phyloP scores from a whole-genome alignment of 129 eudicot species.

The Saussurea involucrata region DNA sequence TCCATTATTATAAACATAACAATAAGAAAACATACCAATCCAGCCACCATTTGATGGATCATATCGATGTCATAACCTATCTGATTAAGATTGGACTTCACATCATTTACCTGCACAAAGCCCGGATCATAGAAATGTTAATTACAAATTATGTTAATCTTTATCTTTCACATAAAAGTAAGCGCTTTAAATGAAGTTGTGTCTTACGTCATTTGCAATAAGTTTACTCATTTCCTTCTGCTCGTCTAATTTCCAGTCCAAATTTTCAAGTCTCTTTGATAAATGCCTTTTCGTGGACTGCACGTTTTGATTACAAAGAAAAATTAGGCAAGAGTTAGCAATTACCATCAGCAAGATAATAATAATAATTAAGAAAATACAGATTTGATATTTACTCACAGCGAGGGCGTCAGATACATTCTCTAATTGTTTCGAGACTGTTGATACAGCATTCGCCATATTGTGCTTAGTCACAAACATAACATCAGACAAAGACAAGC shows the following conservation, averaged over 20 bases:
- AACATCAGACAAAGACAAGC: slow-evolving; percentile 79
- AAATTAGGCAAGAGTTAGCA: slow-evolving; percentile 3
- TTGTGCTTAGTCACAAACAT: slow-evolving; percentile 90
- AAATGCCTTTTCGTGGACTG: slow-evolving; percentile 83
- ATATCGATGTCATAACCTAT: slow-evolving; percentile 68
- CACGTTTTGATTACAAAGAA: slow-evolving; percentile 6
- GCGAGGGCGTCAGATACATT: slow-evolving; percentile 70
- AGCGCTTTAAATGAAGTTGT: neutral
- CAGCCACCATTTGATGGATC: slow-evolving; percentile 70
- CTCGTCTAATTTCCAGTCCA: slow-evolving; percentile 93
- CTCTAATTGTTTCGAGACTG: slow-evolving; percentile 88
- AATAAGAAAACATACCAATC: slow-evolving; percentile 53
- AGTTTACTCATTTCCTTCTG: slow-evolving; percentile 68
- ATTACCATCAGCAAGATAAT: neutral
- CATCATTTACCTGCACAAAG: slow-evolving; percentile 65
- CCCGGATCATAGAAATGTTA: neutral
- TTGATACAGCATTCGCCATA: slow-evolving; percentile 88
- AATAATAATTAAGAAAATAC: neutral
- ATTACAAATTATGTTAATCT: neutral
- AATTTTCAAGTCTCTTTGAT: slow-evolving; percentile 70
- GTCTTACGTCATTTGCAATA: slow-evolving; percentile 63
- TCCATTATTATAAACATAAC: neutral
- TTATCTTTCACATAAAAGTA: neutral
- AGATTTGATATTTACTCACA: slow-evolving; percentile 41
- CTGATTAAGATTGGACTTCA: slow-evolving; percentile 70